These are phyloP conservation scores for Pseudomonodictys pantanalensis DNA, from an alignment of 495 filamentous ascomycete genomes.

Conservation along the genomic window DNA sequence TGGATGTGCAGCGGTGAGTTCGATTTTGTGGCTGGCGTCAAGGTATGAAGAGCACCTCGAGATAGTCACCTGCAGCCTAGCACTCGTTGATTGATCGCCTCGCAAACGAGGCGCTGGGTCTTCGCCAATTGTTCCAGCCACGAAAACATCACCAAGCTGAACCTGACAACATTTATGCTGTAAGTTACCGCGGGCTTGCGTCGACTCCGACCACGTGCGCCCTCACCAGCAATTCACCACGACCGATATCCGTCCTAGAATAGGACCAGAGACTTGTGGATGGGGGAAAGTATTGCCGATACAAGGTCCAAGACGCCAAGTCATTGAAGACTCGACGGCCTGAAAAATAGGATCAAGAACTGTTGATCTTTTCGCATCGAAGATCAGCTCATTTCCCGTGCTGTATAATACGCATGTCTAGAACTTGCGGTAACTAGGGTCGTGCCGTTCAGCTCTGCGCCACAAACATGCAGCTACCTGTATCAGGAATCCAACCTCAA, in stretches of 20 bases:
- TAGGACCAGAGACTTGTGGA: background rate
- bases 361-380: background rate
- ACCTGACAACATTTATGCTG: background rate
- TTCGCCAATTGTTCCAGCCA: background rate
- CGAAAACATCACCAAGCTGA: background rate
- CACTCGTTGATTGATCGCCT: background rate
- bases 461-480: background rate
- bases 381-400: background rate
- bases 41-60: background rate
- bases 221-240: background rate
- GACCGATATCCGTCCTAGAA: background rate
- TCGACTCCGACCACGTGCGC: background rate
- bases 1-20: background rate
- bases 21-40: background rate
- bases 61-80: background rate
- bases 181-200: background rate
- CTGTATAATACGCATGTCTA: background rate
- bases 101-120: background rate
- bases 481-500: background rate
- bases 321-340: background rate
- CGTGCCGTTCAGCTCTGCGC: background rate
- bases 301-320: background rate
- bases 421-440: background rate
- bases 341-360: background rate
- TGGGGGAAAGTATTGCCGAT: background rate